Percentiles rank a stretch among this genome's conserved stretches.
Conservation (phyloP, 495 filamentous ascomycete species). For the Trypethelium eluteriae region DNA sequence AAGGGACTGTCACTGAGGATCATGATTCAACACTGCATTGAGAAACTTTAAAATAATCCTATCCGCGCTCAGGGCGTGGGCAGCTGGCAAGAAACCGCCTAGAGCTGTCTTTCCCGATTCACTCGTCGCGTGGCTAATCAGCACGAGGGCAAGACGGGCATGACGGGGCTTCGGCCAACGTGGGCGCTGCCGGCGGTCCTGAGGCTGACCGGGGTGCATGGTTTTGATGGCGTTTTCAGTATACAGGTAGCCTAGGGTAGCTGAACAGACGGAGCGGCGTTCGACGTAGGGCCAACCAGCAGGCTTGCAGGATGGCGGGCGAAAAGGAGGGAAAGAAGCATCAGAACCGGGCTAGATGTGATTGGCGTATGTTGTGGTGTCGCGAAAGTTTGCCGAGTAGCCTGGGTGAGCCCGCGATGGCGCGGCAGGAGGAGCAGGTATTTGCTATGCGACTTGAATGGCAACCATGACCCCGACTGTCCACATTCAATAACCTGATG, state of each 20-base stretch:
- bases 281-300: conserved; percentile 2
- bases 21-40: conserved; percentile 12
- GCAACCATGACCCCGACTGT: conserved; percentile 10
- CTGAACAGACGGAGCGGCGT: not conserved
- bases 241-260: conserved; percentile 10
- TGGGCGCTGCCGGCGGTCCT: not conserved
- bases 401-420: not conserved
- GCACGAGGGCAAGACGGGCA: not conserved
- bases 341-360: not conserved
- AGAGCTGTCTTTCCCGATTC: not conserved
- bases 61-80: not conserved
- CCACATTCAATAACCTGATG: conserved; percentile 7
- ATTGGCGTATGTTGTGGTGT: not conserved
- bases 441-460: conserved; percentile 11
- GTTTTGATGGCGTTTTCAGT: not conserved
- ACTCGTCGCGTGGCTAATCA: not conserved
- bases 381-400: conserved; percentile 6
- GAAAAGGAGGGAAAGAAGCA: not conserved
- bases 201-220: not conserved
- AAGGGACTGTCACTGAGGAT: not conserved
- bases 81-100: not conserved
- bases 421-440: conserved; percentile 7
- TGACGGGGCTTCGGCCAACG: not conserved
- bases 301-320: not conserved
- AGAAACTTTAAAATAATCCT: conserved; percentile 8